Evolutionary conservation across 306 rosid species (phyloP), one percentile per base, ranked within the genome.

Genomic region (Phaseolus lunatus): DNA sequence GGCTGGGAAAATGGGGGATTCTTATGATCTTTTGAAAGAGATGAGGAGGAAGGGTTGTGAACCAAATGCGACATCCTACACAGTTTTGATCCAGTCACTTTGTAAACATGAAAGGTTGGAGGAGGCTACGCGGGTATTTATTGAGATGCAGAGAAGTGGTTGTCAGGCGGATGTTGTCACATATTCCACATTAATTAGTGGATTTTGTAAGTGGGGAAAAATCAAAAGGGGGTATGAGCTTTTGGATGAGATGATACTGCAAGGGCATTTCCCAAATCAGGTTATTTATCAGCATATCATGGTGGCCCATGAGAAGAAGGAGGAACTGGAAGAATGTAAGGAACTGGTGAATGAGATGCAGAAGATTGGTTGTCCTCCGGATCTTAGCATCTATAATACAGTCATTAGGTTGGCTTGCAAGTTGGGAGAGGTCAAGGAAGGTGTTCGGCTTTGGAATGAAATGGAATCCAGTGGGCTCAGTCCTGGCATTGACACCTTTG

Each of bases 271-370:
- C 48, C 97, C 96, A 3, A 87, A 82, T 86, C 93, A 88, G 85
- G 74, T 77, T 70, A 91, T 84, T 81, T 93, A 87, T 80, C 49
- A 86, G 83, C 88, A 86, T 67, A 84, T 93, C 43, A 83, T 88
- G 92, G 1, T 81, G 41, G 97, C 96, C 16, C 97, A 89, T 70
- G 97, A 93, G 89, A 91, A 91, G 92, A 91, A 88, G 87, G 96
- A 93, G 61, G 89, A 91, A 63, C 86, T 91, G 48, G 97, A 91
- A 87, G 93, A 91, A 82, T 91, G 93, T 67, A 67, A 84, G 88
- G 92, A 88, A 75, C 87, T 91, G 20, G 81, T 89, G 73, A 65
- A 77, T 77, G 97, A 90, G 86, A 91, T 93, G 96, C 75, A 85
- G 78, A 91, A 88, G 91, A 80, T 88, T 61, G 96, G 92, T 72